Percentiles rank a stretch among this genome's conserved stretches.
These are phyloP conservation scores for Pneumocystis murina DNA, from an alignment of 1,139 yeast species.

Conservation along the genomic window DNA sequence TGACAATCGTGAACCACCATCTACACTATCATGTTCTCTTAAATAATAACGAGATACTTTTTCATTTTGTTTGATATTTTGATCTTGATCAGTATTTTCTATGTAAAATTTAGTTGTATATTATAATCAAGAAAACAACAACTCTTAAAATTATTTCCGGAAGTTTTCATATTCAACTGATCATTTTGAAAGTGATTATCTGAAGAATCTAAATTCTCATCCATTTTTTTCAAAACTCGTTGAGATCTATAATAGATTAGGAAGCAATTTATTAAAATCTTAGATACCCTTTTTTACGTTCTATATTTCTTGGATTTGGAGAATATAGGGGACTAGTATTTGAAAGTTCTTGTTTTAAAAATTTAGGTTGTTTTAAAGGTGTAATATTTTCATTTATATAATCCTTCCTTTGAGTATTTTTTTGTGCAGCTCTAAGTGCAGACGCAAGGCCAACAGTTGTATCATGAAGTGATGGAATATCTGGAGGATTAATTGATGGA, in stretches of 20 bases:
- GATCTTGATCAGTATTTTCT: neutral
- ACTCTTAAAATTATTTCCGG: neutral
- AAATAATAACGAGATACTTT: neutral
- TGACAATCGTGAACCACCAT: neutral
- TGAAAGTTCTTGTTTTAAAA: neutral
- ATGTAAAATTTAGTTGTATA: neutral
- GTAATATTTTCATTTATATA: neutral
- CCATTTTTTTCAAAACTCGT: neutral
- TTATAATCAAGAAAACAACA: neutral
- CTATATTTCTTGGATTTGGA: neutral
- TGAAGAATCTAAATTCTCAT: neutral
- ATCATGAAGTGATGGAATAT: neutral
- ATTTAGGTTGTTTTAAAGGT: neutral
- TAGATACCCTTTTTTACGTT: neutral
- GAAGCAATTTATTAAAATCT: neutral
- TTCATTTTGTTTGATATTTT: neutral
- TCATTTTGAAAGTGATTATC: neutral
- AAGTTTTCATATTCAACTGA: neutral
- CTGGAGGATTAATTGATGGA: slow-evolving; percentile 2
- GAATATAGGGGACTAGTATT: neutral
- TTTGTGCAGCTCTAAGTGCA: slow-evolving; percentile 5
- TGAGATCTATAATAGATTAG: neutral
- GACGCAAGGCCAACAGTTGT: slow-evolving; percentile 3
- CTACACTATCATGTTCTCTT: neutral
- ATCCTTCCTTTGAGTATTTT: neutral